phyloP scores from a whole-genome alignment of 2,329 filamentous ascomycete species.

The Dothistroma septosporum region DNA sequence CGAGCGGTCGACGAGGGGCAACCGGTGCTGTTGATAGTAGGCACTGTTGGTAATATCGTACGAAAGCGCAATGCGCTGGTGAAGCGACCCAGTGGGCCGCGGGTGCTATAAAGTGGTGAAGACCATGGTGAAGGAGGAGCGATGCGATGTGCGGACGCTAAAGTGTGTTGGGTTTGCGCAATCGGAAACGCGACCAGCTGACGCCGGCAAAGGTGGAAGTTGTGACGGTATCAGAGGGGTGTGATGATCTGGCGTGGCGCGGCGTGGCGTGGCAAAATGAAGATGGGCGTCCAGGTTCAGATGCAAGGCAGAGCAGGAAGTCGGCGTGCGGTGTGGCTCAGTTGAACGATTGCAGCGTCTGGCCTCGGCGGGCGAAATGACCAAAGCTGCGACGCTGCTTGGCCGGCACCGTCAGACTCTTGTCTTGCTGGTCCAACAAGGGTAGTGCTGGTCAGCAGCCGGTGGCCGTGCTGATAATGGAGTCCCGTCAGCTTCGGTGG shows the following conservation, averaged over 20 bases:
- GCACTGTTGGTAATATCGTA: neutral
- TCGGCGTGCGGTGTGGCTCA: neutral
- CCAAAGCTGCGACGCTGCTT: neutral
- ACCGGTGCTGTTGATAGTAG: neutral
- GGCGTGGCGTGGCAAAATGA: neutral
- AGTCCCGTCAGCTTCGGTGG: neutral
- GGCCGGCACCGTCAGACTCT: neutral
- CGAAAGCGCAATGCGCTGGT: conserved; percentile 2
- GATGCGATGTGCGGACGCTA: neutral
- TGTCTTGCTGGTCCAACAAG: neutral
- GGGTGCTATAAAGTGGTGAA: conserved; percentile 6
- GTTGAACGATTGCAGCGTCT: neutral
- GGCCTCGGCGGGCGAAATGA: neutral
- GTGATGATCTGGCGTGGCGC: neutral
- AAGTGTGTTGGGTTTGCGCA: neutral
- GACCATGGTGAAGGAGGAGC: conserved; percentile 4
- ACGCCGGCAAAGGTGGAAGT: neutral
- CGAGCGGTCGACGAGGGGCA: neutral
- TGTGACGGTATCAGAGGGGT: neutral
- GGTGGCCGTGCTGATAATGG: neutral
- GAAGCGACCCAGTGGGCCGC: conserved; percentile 12
- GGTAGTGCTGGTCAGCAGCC: neutral
- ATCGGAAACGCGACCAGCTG: neutral
- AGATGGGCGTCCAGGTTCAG: neutral
- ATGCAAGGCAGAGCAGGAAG: neutral